phyloP scores from a whole-genome alignment of 345 rosid species.

The Lepidium sativum region DNA sequence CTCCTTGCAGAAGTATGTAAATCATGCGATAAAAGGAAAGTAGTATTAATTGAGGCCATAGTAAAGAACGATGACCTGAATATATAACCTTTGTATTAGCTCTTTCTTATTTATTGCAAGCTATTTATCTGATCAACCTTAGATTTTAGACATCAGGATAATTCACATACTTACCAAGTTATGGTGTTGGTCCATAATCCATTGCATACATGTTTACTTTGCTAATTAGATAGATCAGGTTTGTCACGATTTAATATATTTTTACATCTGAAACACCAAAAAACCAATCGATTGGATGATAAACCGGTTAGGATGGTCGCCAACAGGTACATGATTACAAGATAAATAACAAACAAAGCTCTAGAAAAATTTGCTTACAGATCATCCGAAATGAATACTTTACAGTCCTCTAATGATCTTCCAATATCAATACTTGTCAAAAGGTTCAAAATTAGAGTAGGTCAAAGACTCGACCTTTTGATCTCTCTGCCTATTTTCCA shows the following conservation, averaged over 20 bases:
- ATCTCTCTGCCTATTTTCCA: background rate
- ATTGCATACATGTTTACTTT: background rate
- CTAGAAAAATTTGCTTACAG: conserved; percentile 10
- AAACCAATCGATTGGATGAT: background rate
- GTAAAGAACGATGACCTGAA: no score
- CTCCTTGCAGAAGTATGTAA: no score
- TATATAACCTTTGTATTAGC: no score
- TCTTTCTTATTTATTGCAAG: no score
- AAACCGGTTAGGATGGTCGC: background rate
- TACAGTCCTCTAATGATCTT: background rate
- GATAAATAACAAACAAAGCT: conserved; percentile 1
- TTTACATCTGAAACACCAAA: background rate
- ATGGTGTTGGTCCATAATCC: no score
- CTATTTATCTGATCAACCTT: no score
- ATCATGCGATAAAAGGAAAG: no score
- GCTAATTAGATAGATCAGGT: background rate
- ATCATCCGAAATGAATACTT: conserved; percentile 1
- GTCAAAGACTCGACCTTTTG: background rate
- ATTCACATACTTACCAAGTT: no score
- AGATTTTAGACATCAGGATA: no score
- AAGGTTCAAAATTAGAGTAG: background rate
- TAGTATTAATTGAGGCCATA: no score
- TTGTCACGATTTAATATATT: background rate
- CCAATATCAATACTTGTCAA: conserved; percentile 1
- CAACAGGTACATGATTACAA: background rate